Evolutionary conservation across 1,284 basidiomycete species (phyloP).

Genomic region (Ustilago cynodontis): DNA sequence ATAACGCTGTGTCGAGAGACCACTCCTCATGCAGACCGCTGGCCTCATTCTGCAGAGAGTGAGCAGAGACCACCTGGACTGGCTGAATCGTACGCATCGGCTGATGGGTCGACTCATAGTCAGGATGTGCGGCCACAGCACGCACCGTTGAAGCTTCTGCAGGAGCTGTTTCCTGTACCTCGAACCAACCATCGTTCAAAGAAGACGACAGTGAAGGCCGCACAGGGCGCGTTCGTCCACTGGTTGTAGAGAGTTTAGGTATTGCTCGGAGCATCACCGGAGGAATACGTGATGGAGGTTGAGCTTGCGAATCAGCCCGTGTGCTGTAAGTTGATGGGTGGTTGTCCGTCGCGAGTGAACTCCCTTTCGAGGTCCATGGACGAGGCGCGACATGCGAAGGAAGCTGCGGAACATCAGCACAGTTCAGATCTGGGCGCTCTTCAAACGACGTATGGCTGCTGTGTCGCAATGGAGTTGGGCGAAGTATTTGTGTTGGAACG

Average conservation of each 20-base stretch:
- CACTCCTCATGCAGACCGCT: not conserved
- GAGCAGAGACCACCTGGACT: not conserved
- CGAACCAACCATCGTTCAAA: not conserved
- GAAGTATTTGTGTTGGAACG: not conserved
- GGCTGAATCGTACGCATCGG: not conserved
- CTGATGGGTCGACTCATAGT: not conserved
- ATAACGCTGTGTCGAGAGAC: not conserved
- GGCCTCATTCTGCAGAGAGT: not conserved
- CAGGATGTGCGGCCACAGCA: not conserved
- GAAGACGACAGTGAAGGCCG: not conserved
- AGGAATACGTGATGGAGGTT: not conserved
- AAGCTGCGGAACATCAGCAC: not conserved
- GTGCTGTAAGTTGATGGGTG: not conserved
- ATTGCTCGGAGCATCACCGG: not conserved
- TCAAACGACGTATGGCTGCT: not conserved
- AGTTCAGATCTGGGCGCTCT: not conserved
- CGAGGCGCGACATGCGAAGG: not conserved
- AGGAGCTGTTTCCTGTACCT: not conserved
- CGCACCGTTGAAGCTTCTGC: not conserved
- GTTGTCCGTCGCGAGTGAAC: not conserved
- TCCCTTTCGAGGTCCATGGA: slow-evolving; percentile 1
- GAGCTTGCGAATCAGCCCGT: not conserved
- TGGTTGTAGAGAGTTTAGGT: not conserved
- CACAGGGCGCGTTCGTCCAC: not conserved
- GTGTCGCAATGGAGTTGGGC: not conserved